Evolutionary conservation across 768 basidiomycete species (phyloP).

Genomic region (Lentinula sp.): DNA sequence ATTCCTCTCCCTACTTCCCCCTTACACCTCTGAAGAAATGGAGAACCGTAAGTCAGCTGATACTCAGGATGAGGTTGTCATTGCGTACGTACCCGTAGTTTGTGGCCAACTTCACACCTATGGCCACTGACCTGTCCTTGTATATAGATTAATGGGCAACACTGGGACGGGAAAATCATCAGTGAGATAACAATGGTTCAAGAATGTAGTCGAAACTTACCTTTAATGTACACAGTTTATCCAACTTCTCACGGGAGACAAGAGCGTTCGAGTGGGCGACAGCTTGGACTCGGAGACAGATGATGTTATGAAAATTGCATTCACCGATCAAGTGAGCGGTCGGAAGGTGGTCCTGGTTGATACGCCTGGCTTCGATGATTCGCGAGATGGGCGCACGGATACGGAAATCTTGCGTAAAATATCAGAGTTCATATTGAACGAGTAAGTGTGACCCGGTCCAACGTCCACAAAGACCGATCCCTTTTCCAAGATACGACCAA

Average conservation of each 20-base stretch:
- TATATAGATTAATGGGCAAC: neutral
- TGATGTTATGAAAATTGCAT: neutral
- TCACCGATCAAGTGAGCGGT: slow-evolving; percentile 8
- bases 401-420: slow-evolving; percentile 31
- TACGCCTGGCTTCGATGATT: slow-evolving; percentile 23
- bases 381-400: slow-evolving; percentile 19
- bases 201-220: neutral
- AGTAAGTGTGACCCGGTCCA: slow-evolving; percentile 14
- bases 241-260: neutral
- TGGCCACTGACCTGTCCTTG: too few species aligned
- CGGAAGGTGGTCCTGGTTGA: slow-evolving; percentile 16
- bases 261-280: neutral
- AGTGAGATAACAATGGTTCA: neutral
- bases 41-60: neutral
- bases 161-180: slow-evolving; percentile 7
- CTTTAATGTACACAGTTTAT: neutral
- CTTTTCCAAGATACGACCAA: slow-evolving; percentile 4
- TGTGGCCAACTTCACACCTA: too few species aligned
- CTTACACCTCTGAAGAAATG: neutral
- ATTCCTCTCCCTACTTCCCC: neutral
- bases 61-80: neutral
- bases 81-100: neutral
- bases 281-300: slow-evolving; percentile 1
- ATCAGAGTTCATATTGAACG: slow-evolving; percentile 12
- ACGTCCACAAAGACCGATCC: neutral